Percentiles rank a stretch among this genome's conserved stretches.
Conservation (phyloP, 768 basidiomycete species). For the Phanerochaete carnosa region DNA sequence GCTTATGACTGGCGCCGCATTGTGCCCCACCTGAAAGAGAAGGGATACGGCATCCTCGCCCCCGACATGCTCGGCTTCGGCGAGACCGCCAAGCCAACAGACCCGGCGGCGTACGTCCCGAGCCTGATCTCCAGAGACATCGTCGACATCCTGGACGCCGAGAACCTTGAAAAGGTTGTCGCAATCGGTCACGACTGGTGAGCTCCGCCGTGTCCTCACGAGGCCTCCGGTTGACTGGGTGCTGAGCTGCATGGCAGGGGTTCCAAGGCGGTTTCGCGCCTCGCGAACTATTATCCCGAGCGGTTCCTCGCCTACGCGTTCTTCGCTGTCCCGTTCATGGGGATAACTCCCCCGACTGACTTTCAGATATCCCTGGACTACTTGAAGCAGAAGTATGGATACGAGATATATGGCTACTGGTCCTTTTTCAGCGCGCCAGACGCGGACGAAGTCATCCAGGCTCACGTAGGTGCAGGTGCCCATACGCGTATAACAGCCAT, state of each 20-base stretch:
- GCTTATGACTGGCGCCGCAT: conserved; percentile 40
- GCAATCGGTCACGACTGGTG: conserved; percentile 34
- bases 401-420: conserved; percentile 43
- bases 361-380: conserved; percentile 23
- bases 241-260: conserved; percentile 32
- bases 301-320: conserved; percentile 41
- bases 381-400: conserved; percentile 27
- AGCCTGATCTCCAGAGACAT: conserved; percentile 28
- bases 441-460: conserved; percentile 30
- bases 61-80: conserved; percentile 51
- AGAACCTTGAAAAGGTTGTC: conserved; percentile 25
- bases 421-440: conserved; percentile 30
- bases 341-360: conserved; percentile 24
- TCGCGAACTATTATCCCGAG: conserved; percentile 36
- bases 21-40: conserved; percentile 32
- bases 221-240: too few relatives aligned
- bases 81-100: conserved; percentile 39
- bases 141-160: conserved; percentile 30
- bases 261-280: conserved; percentile 27
- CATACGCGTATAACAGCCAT: neutral
- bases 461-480: conserved; percentile 24
- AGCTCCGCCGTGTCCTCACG: neutral
- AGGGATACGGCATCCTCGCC: conserved; percentile 42
- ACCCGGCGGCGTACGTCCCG: conserved; percentile 22
- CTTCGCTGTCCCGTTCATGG: conserved; percentile 31